Percentiles rank a stretch among this genome's conserved stretches.
These are phyloP conservation scores for Phalaenopsis hybrid DNA, from an alignment of 116 monocot species.

Conservation along the genomic window DNA sequence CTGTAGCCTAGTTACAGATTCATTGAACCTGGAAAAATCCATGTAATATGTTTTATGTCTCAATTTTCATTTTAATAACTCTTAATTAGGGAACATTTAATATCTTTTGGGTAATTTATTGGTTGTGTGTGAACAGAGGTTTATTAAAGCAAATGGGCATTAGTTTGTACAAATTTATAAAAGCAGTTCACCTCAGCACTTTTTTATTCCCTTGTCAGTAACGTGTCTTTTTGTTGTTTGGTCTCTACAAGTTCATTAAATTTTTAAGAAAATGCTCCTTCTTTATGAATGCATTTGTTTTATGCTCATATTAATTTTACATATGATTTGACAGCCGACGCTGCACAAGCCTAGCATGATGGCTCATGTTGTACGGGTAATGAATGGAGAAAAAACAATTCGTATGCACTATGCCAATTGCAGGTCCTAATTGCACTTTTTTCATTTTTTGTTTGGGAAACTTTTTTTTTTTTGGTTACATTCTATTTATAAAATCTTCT, in stretches of 20 bases:
- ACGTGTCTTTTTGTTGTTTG: background rate
- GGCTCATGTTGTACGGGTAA: conserved; percentile 79
- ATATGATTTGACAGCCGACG: conserved; percentile 53
- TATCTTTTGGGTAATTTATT: background rate
- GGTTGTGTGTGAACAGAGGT: background rate
- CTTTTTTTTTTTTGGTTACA: background rate
- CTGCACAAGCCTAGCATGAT: conserved; percentile 98
- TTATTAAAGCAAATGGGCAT: background rate
- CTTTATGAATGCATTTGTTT: background rate
- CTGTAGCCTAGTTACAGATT: no score
- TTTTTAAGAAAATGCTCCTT: background rate
- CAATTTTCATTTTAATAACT: background rate
- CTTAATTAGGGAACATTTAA: background rate
- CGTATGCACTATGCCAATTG: conserved; percentile 99
- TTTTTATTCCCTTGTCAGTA: background rate
- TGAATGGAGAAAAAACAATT: conserved; percentile 84
- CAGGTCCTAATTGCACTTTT: conserved; percentile 41
- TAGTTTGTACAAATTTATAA: background rate
- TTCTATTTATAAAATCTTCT: background rate
- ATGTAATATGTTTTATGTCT: no score
- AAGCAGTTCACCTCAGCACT: background rate
- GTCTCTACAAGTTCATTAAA: background rate
- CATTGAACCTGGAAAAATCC: no score
- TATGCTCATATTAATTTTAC: conserved; percentile 10
- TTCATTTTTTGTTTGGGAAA: background rate